Percentiles rank a stretch among this genome's conserved stretches.
These are phyloP conservation scores for Glycine soja DNA, from an alignment of 306 rosid species.

Conservation along the genomic window DNA sequence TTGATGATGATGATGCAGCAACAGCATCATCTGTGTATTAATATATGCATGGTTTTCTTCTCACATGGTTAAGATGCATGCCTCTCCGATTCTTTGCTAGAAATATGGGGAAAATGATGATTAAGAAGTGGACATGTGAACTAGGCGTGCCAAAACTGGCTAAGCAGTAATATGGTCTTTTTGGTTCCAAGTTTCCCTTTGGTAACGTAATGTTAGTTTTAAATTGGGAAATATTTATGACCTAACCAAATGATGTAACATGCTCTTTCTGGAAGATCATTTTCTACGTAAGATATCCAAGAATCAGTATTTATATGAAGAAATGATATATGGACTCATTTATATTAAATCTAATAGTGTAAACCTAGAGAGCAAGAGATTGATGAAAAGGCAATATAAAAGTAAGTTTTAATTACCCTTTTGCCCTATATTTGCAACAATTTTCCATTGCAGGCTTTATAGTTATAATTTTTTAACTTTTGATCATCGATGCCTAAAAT, in stretches of 20 bases:
- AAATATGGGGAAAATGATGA: slow-evolving; percentile 30
- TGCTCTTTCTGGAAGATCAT: not conserved
- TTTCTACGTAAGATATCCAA: not conserved
- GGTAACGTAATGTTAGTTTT: slow-evolving; percentile 37
- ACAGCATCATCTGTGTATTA: not conserved
- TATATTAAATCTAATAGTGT: not conserved
- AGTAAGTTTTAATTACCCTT: too few relatives aligned
- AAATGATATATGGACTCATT: not conserved
- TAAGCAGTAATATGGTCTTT: slow-evolving; percentile 21
- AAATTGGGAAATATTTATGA: slow-evolving; percentile 32
- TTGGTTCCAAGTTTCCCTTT: slow-evolving; percentile 22
- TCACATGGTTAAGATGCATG: slow-evolving; percentile 46
- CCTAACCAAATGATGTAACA: slow-evolving; percentile 15
- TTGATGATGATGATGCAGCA: not conserved
- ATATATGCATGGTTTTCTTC: not conserved
- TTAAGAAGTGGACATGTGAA: slow-evolving; percentile 30
- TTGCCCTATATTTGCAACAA: too few relatives aligned
- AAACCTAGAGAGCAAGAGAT: not conserved
- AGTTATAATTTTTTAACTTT: too few relatives aligned
- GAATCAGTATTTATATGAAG: not conserved
- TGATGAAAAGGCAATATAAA: not conserved
- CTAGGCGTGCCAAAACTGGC: slow-evolving; percentile 44
- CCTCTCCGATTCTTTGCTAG: slow-evolving; percentile 48
- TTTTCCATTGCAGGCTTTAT: too few relatives aligned
- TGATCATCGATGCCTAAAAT: too few relatives aligned